Percentiles rank a stretch among this genome's conserved stretches.
phyloP scores from a whole-genome alignment of 2,329 filamentous ascomycete genomes.

The Geosmithia putterillii region DNA sequence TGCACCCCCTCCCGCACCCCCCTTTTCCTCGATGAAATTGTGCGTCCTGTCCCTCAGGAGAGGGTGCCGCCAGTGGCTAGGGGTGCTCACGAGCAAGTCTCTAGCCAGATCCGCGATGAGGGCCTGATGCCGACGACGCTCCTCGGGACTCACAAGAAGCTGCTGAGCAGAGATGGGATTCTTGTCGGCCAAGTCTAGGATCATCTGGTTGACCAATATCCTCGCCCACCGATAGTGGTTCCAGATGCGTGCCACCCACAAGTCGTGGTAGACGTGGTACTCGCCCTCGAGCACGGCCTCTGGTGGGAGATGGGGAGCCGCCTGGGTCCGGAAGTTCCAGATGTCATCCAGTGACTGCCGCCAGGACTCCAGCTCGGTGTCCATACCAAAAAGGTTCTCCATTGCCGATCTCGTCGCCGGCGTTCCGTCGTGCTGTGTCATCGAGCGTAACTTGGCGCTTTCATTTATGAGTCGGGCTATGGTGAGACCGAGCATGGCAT shows the following conservation, averaged over 20 bases:
- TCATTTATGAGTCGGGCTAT: constrained; percentile 27
- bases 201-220: constrained; percentile 37
- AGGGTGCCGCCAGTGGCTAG: constrained; percentile 40
- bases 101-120: constrained; percentile 25
- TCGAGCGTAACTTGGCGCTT: constrained; percentile 19
- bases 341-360: constrained; percentile 18
- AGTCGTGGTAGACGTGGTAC: constrained; percentile 42
- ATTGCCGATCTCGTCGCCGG: constrained; percentile 20
- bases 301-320: constrained; percentile 18
- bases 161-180: constrained; percentile 23
- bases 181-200: constrained; percentile 25
- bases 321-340: constrained; percentile 24
- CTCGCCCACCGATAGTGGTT: constrained; percentile 47
- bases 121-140: constrained; percentile 17
- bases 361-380: constrained; percentile 25
- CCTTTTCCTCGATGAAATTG: constrained; percentile 19
- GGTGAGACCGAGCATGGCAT: constrained; percentile 26
- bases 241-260: constrained; percentile 43
- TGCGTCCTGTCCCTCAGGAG: constrained; percentile 23
- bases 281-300: constrained; percentile 34
- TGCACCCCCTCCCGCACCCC: constrained; percentile 30
- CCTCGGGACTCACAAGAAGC: constrained; percentile 14
- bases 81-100: constrained; percentile 31
- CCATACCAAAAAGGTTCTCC: constrained; percentile 24
- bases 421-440: constrained; percentile 22